Conservation (phyloP, 2,329 filamentous ascomycete species). For the Cladosporium sp. region DNA sequence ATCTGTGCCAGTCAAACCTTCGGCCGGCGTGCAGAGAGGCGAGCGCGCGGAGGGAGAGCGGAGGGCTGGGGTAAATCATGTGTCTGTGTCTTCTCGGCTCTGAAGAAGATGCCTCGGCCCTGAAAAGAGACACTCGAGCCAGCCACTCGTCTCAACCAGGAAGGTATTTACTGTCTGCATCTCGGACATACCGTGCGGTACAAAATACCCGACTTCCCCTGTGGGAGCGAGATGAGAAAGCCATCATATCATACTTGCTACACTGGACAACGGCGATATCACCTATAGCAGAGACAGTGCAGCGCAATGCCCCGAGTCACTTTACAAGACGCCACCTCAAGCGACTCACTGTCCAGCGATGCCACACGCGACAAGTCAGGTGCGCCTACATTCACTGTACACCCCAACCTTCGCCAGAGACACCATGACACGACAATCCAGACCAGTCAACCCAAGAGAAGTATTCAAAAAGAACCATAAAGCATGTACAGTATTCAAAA, state of each 20-base stretch:
- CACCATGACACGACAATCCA: background rate
- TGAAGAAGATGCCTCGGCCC: background rate
- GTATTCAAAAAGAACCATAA: background rate
- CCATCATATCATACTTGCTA: background rate
- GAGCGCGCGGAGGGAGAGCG: background rate
- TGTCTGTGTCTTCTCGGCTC: background rate
- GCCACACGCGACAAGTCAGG: no score
- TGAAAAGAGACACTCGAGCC: background rate
- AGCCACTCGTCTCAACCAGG: background rate
- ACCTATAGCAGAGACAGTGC: background rate
- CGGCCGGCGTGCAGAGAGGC: background rate
- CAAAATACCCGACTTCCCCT: background rate
- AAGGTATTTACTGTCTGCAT: constrained; percentile 1
- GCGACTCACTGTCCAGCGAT: background rate
- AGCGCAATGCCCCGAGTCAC: background rate
- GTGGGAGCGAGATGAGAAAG: background rate
- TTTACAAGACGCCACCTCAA: background rate
- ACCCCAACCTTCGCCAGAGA: background rate
- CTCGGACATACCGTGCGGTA: background rate
- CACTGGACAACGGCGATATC: background rate
- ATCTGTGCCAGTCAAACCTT: background rate
- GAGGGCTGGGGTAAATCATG: constrained; percentile 3
- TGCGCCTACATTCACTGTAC: no score
- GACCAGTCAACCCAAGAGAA: background rate
- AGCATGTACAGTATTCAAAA: constrained; percentile 8